Evolutionary conservation across 177 flowering plant genomes (phyloP).

Genomic region (Vitis hybrid): DNA sequence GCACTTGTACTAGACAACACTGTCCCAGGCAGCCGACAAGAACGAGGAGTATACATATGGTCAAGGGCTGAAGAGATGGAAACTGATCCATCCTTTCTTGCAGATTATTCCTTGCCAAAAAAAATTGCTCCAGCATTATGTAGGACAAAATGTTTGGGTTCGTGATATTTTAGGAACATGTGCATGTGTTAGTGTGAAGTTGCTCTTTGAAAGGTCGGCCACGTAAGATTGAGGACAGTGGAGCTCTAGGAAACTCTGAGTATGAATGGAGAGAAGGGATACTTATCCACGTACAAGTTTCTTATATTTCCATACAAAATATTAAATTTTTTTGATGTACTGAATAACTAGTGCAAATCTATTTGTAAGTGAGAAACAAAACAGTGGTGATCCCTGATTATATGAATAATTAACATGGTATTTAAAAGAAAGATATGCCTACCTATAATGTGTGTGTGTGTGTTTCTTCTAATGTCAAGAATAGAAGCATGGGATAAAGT

Average conservation of each 20-base stretch:
- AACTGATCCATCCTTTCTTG: conserved; percentile 45
- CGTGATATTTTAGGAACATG: conserved; percentile 17
- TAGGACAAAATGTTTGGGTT: conserved; percentile 51
- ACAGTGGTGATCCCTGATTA: not conserved
- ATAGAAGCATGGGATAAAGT: no score
- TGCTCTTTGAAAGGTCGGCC: not conserved
- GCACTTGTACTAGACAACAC: conserved; percentile 87
- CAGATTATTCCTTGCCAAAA: conserved; percentile 63
- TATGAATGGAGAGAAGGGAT: not conserved
- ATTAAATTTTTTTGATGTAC: not conserved
- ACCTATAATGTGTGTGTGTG: not conserved
- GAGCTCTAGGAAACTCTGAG: not conserved
- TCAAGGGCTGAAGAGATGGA: conserved; percentile 55
- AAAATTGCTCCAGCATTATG: conserved; percentile 42
- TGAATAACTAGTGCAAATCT: not conserved
- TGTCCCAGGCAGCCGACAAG: conserved; percentile 77
- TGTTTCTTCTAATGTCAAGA: not conserved
- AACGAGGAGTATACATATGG: conserved; percentile 90
- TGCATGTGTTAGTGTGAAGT: not conserved
- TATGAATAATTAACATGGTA: not conserved
- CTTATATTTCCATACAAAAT: not conserved
- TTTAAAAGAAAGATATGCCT: not conserved
- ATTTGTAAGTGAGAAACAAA: not conserved
- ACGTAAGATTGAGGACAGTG: not conserved
- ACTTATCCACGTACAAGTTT: not conserved